phyloP scores from a whole-genome alignment of 2,329 filamentous ascomycete species.

The Colletotrichum shisoi region DNA sequence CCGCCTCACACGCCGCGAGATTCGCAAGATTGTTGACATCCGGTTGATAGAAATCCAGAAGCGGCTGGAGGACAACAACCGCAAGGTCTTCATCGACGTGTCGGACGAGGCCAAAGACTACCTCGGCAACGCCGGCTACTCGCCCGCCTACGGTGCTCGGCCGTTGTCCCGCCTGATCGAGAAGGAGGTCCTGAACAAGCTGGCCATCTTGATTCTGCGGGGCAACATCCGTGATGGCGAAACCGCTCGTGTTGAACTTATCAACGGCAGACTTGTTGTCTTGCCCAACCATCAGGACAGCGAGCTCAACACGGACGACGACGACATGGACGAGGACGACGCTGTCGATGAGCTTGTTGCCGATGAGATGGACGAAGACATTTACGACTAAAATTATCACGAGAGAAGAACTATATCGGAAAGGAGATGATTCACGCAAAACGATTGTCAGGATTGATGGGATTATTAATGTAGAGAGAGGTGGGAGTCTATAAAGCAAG shows the following conservation, averaged over 20 bases:
- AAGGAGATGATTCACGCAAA: constrained; percentile 21
- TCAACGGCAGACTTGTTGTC: constrained; percentile 81
- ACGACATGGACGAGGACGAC: constrained; percentile 76
- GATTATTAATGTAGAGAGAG: constrained; percentile 4
- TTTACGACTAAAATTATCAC: constrained; percentile 51
- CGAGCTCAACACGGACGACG: constrained; percentile 65
- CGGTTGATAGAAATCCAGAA: constrained; percentile 89
- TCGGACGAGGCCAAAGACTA: constrained; percentile 90
- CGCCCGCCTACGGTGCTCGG: constrained; percentile 91
- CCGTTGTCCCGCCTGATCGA: constrained; percentile 91
- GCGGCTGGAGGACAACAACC: constrained; percentile 82
- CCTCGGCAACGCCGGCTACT: constrained; percentile 89
- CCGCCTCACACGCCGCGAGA: constrained; percentile 86
- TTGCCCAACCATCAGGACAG: constrained; percentile 79
- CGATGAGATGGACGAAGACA: constrained; percentile 68
- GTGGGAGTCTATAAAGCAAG: constrained; percentile 1
- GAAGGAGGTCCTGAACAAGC: constrained; percentile 92
- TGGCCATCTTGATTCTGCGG: constrained; percentile 89
- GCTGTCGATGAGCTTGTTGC: constrained; percentile 73
- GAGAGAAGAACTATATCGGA: not conserved
- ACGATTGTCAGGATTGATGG: constrained; percentile 11
- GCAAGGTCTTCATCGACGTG: constrained; percentile 85
- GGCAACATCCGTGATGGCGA: constrained; percentile 88
- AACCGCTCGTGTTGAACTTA: constrained; percentile 77
- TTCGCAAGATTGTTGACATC: constrained; percentile 93